These are phyloP conservation scores for Globisporangium spinosum DNA, from an alignment of 352 stramenopile genomes.

Conservation along the genomic window DNA sequence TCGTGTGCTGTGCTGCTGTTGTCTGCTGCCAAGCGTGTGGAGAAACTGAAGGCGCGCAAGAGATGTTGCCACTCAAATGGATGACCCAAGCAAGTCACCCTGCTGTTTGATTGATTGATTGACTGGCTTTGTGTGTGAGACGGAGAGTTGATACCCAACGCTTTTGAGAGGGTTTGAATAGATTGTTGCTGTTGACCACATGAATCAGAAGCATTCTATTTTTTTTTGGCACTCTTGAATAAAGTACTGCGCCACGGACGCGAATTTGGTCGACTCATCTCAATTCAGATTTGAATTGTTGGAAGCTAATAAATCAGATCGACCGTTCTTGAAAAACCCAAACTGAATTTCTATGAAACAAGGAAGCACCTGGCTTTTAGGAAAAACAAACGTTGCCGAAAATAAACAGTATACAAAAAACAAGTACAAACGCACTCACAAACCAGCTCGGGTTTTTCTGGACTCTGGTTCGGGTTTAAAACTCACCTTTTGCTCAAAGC, in stretches of 20 bases:
- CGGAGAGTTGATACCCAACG: neutral
- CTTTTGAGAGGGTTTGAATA: neutral
- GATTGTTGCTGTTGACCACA: neutral
- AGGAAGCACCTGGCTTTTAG: neutral
- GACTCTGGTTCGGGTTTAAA: constrained; percentile 1
- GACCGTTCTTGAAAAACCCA: neutral
- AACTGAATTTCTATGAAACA: neutral
- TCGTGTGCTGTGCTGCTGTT: too few species aligned
- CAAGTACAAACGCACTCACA: neutral
- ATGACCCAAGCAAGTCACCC: neutral
- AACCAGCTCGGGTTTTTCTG: neutral
- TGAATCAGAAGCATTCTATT: neutral
- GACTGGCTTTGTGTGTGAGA: constrained; percentile 3
- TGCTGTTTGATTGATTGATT: neutral
- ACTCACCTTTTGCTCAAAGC: neutral
- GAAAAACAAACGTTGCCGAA: neutral
- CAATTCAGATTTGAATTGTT: constrained; percentile 3
- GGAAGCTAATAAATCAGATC: neutral
- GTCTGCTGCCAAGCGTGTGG: too few species aligned
- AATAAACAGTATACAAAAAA: neutral
- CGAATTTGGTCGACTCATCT: neutral
- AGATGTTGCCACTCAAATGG: constrained; percentile 4
- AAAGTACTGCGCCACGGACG: neutral
- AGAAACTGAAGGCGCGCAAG: neutral
- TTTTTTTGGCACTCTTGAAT: neutral